Evolutionary conservation across 371 early-diverging fungal genomes (phyloP), one percentile per base, ranked within the genome.

Genomic region (Mortierella sp.): DNA sequence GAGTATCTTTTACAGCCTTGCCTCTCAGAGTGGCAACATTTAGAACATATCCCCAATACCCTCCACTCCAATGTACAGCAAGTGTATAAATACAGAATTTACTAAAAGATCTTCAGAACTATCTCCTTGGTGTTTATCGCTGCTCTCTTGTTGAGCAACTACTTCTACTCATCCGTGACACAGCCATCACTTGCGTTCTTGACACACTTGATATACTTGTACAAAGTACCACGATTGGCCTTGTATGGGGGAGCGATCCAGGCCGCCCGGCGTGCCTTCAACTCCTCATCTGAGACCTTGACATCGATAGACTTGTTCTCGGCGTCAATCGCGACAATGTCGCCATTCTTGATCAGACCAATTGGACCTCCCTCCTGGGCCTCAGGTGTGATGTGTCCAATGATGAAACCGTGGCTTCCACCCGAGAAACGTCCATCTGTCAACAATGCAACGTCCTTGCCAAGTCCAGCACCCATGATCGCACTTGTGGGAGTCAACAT

Each of bases 401-500:
- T 96, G 70, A 98, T 97, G 76, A 98, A 98, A 28, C 98, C 97
- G 82, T 98, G 99, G 77, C 92, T 92, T 21, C 96, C 99, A 66
- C 99, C 99, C 51, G 96, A 96, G 92, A 98, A 98, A 58, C 98
- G 92, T 48, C 98, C 99, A 71, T 98, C 99, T 14, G 99, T 98
- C 60, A 98, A 81, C 62, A 98, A 86, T 2, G 98, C 98, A 53
- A 98, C 97, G 81, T 97, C 94, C 59, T 97, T 90, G 72, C 99
- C 98, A 52, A 98, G 89, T 11, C 99, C 99, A 25, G 99, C 99
- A 43, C 99, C 99, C 97, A 98, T 98, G 75, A 98, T 95, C 23
- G 97, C 97, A 75, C 91, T 89, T 18, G 97, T 94, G 18, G 99
- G 99, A 23, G 96, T 97, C 80, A 98, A 85, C 96, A 96, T 96